Evolutionary conservation across 805 yeast species (phyloP), one percentile per base, ranked within the genome.

Genomic region (Candida piceae): DNA sequence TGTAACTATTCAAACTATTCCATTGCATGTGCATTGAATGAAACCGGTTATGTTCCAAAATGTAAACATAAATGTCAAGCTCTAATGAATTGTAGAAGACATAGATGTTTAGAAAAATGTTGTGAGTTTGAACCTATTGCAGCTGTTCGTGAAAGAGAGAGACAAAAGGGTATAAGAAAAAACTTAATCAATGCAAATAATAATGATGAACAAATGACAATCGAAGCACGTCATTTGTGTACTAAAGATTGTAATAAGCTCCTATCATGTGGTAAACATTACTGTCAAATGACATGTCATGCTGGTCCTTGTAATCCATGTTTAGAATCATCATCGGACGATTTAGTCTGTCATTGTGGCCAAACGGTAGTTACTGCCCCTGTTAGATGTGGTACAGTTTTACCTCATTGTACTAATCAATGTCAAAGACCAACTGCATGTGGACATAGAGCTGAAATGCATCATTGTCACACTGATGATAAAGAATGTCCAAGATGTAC

Each of bases 221-320:
- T 83, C 16, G 95, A 86, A 50, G 78, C 87, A 2, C 69, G 66
- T 4, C 96, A 86, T 57, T 70, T 84, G 8, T 86, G 96, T 63
- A 66, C 83, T 7, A 67, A 69, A 38, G 69, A 70, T 2, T 86
- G 96, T 59, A 76, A 75, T 52, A 69, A 76, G 45, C 52, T 72
- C 40, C 64, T 83, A 35, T 55, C 74, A 15, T 86, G 96, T 63
- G 80, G 79, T 0, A 50, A 55, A 29, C 96, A 86, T 56, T 52
- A 66, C 26, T 86, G 95, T 57, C 68, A 69, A 31, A 73, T 78
- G 45, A 71, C 78, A 17, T 86, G 95, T 49, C 96, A 86, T 57
- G 63, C 75, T 11, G 96, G 96, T 0, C 72, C 82, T 3, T 86
- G 95, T 60, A 74, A 78, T 4, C 83, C 88, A 10, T 86, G 96